Conservation (phyloP, 768 basidiomycete species). For the Lactifluus subvellereus region DNA sequence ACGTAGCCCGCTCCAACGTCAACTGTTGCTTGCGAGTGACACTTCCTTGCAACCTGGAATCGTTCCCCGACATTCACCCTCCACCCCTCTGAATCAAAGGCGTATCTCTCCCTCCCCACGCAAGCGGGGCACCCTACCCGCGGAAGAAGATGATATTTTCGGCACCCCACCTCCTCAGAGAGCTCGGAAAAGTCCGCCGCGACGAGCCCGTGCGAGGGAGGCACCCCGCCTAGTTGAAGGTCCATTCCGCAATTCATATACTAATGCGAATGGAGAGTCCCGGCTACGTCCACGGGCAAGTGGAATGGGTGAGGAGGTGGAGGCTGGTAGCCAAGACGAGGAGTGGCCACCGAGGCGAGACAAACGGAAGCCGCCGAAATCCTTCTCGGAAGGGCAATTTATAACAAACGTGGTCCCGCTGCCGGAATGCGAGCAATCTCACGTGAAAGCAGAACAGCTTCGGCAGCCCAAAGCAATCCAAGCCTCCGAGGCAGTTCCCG, state of each 20-base stretch:
- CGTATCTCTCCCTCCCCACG: neutral
- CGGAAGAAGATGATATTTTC: constrained; percentile 15
- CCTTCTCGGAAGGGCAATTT: neutral
- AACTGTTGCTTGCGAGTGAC: neutral
- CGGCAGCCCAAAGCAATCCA: neutral
- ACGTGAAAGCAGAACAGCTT: neutral
- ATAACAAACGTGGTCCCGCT: neutral
- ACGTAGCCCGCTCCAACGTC: constrained; percentile 1
- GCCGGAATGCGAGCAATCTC: neutral
- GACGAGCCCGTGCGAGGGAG: constrained; percentile 6
- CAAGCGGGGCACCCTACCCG: neutral
- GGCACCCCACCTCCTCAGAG: constrained; percentile 7
- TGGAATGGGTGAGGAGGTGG: constrained; percentile 10
- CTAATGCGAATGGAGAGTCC: constrained; percentile 20
- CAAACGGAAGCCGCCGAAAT: neutral
- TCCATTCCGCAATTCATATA: constrained; percentile 26
- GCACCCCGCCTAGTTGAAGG: constrained; percentile 27
- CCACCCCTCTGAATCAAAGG: neutral
- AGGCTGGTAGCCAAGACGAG: neutral
- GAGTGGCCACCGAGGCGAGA: constrained; percentile 9
- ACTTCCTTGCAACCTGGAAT: neutral
- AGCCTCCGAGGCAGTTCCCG: neutral
- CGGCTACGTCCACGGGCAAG: constrained; percentile 10
- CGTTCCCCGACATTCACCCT: neutral
- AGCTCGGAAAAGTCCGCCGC: neutral